Percentiles rank a stretch among this genome's conserved stretches.
Conservation (phyloP, 495 filamentous ascomycete species). For the Penicillium simplicissimum region DNA sequence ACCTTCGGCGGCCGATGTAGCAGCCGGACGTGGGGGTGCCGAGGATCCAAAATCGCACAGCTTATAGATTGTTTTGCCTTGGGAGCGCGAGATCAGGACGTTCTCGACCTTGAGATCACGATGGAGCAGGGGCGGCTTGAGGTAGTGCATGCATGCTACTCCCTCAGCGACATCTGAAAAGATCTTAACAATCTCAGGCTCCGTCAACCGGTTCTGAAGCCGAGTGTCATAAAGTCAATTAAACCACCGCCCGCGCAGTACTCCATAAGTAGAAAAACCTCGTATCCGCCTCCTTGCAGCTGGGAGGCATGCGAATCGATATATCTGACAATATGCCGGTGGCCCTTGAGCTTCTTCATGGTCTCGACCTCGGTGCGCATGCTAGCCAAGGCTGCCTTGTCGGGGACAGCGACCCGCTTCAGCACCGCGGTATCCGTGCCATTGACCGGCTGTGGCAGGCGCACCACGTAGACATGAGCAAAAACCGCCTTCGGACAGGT, state of each 20-base stretch:
- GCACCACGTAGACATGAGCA: constrained; percentile 96
- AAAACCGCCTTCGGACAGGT: constrained; percentile 98
- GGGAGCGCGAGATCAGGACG: constrained; percentile 78
- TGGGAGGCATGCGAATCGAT: constrained; percentile 97
- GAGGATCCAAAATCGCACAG: constrained; percentile 97
- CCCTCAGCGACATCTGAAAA: constrained; percentile 95
- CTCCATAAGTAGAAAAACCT: constrained; percentile 98
- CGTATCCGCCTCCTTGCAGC: constrained; percentile 88
- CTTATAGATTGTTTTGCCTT: constrained; percentile 71
- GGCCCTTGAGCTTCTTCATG: constrained; percentile 98
- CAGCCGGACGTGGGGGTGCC: constrained; percentile 78
- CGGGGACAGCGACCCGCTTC: constrained; percentile 96
- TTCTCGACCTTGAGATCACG: constrained; percentile 98
- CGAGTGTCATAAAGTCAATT: constrained; percentile 99
- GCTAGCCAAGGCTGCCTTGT: constrained; percentile 87
- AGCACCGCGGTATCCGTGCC: constrained; percentile 84
- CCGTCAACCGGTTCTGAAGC: constrained; percentile 91
- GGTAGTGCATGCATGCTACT: constrained; percentile 98
- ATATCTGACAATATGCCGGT: constrained; percentile 94
- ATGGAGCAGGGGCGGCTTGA: constrained; percentile 90
- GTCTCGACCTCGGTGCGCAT: constrained; percentile 99
- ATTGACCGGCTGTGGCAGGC: constrained; percentile 73
- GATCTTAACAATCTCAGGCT: constrained; percentile 96
- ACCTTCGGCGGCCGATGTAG: constrained; percentile 82
- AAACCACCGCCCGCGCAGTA: constrained; percentile 81